A percentile compares a stretch with the other conserved stretches of the same genome.
Evolutionary conservation across 768 basidiomycete species (phyloP).

Genomic region (Pulveroboletus ravenelii): DNA sequence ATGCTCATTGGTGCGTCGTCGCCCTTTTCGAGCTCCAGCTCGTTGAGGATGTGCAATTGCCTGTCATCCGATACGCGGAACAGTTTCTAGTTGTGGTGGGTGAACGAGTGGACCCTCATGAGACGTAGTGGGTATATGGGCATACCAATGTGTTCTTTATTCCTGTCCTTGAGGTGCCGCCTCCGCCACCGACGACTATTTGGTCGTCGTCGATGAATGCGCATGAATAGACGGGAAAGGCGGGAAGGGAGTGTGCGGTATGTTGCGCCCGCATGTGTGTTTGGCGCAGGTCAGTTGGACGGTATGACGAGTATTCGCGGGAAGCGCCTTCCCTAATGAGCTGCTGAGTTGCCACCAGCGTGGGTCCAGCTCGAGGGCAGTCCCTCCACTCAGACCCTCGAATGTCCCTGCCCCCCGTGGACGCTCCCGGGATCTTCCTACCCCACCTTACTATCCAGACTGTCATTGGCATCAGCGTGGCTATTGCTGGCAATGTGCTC

Average conservation of each 20-base stretch:
- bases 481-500: slow-evolving; percentile 80
- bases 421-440: slow-evolving; percentile 35
- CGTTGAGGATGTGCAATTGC: slow-evolving; percentile 52
- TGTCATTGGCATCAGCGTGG: slow-evolving; percentile 75
- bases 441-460: slow-evolving; percentile 54
- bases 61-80: slow-evolving; percentile 56
- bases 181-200: slow-evolving; percentile 85
- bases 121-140: background rate
- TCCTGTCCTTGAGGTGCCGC: slow-evolving; percentile 79
- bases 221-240: slow-evolving; percentile 87
- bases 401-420: slow-evolving; percentile 15
- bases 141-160: slow-evolving; percentile 89
- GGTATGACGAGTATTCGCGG: slow-evolving; percentile 1
- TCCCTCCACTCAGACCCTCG: background rate
- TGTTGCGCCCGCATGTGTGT: slow-evolving; percentile 73
- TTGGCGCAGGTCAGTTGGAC: too few species aligned
- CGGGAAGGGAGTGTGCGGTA: slow-evolving; percentile 65
- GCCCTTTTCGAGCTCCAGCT: slow-evolving; percentile 69
- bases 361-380: background rate
- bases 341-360: too few species aligned
- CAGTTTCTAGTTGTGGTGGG: slow-evolving; percentile 47
- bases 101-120: background rate
- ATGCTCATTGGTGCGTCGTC: slow-evolving; percentile 99
- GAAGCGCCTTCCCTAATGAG: slow-evolving; percentile 16
- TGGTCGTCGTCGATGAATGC: slow-evolving; percentile 69